These are phyloP conservation scores for Fraxinus greggii DNA, from an alignment of 305 asterid genomes.

Conservation along the genomic window DNA sequence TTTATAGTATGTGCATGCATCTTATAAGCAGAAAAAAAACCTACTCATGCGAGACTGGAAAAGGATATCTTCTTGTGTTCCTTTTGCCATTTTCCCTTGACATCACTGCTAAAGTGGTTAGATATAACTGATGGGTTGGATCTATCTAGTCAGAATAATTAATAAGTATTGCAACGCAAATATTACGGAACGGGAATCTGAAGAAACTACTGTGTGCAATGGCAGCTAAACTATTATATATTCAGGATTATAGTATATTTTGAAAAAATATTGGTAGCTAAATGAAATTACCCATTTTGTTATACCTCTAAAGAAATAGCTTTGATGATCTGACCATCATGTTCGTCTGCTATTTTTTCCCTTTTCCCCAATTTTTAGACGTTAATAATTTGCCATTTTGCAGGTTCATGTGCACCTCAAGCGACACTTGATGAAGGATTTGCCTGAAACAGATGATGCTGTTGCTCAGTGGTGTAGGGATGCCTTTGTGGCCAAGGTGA, in stretches of 20 bases:
- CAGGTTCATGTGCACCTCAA: slow-evolving; percentile 93
- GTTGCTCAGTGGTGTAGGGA: slow-evolving; percentile 97
- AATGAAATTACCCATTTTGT: neutral
- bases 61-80: neutral
- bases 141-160: neutral
- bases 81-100: neutral
- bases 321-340: neutral
- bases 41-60: neutral
- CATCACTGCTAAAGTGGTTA: neutral
- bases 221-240: neutral
- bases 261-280: neutral
- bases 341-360: neutral
- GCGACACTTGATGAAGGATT: slow-evolving; percentile 81
- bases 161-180: neutral
- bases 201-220: neutral
- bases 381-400: slow-evolving; percentile 15
- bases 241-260: neutral
- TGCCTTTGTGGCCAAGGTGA: slow-evolving; percentile 75
- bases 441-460: slow-evolving; percentile 79
- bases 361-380: neutral
- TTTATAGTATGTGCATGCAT: neutral
- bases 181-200: neutral
- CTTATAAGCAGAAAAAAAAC: neutral
- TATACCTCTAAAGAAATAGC: neutral
- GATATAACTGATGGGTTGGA: neutral